phyloP scores from a whole-genome alignment of 768 basidiomycete genomes.

The Thelephora ganbajun region DNA sequence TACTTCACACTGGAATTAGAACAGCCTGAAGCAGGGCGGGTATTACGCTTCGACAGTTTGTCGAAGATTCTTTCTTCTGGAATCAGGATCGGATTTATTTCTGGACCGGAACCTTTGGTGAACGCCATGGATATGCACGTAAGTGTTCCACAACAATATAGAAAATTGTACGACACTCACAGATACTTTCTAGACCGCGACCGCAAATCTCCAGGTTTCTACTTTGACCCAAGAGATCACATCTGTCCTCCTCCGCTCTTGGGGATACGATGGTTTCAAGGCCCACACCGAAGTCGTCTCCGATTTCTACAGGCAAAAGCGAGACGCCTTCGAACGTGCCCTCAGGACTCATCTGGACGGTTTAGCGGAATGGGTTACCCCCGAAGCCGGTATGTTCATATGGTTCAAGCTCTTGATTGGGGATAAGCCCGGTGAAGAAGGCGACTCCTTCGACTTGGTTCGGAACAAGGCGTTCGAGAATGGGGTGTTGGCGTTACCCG shows the following conservation, averaged over 20 bases:
- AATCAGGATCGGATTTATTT: constrained; percentile 69
- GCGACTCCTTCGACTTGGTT: constrained; percentile 50
- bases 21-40: constrained; percentile 48
- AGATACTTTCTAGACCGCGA: constrained; percentile 36
- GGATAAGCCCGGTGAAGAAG: constrained; percentile 28
- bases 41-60: constrained; percentile 82
- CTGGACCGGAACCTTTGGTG: constrained; percentile 59
- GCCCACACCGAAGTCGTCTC: constrained; percentile 58
- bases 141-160: constrained; percentile 15
- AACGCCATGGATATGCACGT: constrained; percentile 64
- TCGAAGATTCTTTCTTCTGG: constrained; percentile 76
- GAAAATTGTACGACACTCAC: constrained; percentile 1
- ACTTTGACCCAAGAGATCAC: constrained; percentile 56
- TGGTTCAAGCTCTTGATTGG: constrained; percentile 63
- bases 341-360: constrained; percentile 65
- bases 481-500: constrained; percentile 83
- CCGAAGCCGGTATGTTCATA: constrained; percentile 83
- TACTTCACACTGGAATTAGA: constrained; percentile 73
- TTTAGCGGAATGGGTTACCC: constrained; percentile 59
- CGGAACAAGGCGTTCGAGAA: constrained; percentile 61
- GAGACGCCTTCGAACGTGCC: constrained; percentile 68
- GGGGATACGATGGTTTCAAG: constrained; percentile 72
- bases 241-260: constrained; percentile 43
- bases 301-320: constrained; percentile 55
- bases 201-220: constrained; percentile 54